Evolutionary conservation across 1,284 basidiomycete genomes (phyloP).

Genomic region (Crucibulum cyathiforme): DNA sequence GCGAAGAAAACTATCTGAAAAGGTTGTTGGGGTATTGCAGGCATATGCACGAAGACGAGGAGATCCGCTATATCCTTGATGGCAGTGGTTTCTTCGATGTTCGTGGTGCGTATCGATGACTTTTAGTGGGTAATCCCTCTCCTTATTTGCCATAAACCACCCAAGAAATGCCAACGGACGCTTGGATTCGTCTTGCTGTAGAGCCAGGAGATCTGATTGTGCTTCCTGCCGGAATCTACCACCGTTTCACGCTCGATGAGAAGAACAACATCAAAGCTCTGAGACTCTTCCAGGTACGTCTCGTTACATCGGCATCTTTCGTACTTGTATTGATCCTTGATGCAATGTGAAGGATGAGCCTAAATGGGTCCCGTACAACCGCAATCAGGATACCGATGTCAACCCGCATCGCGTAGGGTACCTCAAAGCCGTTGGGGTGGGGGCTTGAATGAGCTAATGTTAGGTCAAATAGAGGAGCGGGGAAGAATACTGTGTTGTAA

Average conservation of each 20-base stretch:
- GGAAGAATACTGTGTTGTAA: no score
- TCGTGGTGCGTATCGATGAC: slow-evolving; percentile 54
- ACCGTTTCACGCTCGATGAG: slow-evolving; percentile 84
- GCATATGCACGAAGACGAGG: slow-evolving; percentile 86
- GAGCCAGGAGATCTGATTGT: slow-evolving; percentile 63
- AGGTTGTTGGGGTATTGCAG: slow-evolving; percentile 34
- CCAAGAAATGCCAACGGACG: slow-evolving; percentile 60
- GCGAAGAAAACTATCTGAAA: not conserved
- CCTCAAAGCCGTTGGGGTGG: slow-evolving; percentile 2
- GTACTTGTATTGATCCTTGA: not conserved
- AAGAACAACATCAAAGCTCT: slow-evolving; percentile 73
- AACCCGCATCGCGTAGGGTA: slow-evolving; percentile 46
- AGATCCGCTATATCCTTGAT: slow-evolving; percentile 77
- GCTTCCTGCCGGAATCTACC: slow-evolving; percentile 71
- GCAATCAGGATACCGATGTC: slow-evolving; percentile 58
- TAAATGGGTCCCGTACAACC: slow-evolving; percentile 77
- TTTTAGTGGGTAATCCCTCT: not conserved
- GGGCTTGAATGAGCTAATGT: not conserved
- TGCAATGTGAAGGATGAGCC: slow-evolving; percentile 70
- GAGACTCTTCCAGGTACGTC: slow-evolving; percentile 75
- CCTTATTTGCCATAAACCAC: not conserved
- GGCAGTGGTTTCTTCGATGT: slow-evolving; percentile 84
- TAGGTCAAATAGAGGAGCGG: no score
- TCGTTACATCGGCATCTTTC: not conserved
- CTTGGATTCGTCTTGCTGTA: slow-evolving; percentile 78